Conservation (phyloP, 345 rosid species). For the Punica granatum region DNA sequence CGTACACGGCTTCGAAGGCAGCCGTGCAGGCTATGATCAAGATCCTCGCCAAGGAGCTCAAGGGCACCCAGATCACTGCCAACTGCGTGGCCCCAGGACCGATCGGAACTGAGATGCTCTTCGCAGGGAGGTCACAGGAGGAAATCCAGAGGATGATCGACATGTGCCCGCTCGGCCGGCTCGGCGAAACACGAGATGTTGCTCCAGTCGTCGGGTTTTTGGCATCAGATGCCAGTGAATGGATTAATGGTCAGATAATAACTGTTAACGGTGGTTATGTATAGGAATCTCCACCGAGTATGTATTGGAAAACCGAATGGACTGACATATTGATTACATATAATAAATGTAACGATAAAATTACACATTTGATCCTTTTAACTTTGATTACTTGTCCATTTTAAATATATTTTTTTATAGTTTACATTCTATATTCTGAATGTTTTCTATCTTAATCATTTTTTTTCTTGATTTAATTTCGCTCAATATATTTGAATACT, state of each 20-base stretch:
- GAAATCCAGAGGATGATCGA: constrained; percentile 4
- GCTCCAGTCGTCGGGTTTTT: constrained; percentile 15
- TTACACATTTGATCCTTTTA: too few relatives aligned
- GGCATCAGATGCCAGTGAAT: constrained; percentile 14
- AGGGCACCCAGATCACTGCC: constrained; percentile 14
- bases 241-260: constrained; percentile 15
- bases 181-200: constrained; percentile 11
- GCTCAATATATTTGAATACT: too few relatives aligned
- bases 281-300: neutral
- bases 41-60: constrained; percentile 22
- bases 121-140: constrained; percentile 13
- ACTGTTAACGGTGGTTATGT: constrained; percentile 10
- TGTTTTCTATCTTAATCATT: too few relatives aligned
- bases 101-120: constrained; percentile 11
- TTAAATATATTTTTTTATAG: too few relatives aligned
- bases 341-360: too few relatives aligned
- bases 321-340: neutral
- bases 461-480: too few relatives aligned
- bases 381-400: too few relatives aligned
- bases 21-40: constrained; percentile 13
- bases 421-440: too few relatives aligned
- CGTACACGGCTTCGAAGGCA: constrained; percentile 14
- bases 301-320: neutral
- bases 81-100: constrained; percentile 11
- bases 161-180: constrained; percentile 2